Conservation (phyloP, 306 rosid genomes). For the Alnus rubra region DNA sequence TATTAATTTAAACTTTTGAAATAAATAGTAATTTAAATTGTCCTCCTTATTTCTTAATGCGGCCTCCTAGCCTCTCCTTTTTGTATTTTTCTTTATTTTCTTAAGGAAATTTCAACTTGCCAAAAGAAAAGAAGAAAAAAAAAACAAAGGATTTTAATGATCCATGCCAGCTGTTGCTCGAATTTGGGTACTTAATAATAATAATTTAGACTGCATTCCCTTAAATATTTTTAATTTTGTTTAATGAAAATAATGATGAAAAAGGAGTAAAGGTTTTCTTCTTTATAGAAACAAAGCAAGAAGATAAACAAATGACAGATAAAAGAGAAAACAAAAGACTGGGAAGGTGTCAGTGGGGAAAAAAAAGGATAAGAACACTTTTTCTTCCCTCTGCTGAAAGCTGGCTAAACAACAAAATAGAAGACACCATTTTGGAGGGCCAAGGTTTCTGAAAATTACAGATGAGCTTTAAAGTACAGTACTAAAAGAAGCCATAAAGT, state of each 20-base stretch:
- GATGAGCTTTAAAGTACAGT: neutral
- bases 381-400: neutral
- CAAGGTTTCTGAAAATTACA: neutral
- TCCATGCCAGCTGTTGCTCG: neutral
- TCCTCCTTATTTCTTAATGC: too few relatives aligned
- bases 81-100: too few relatives aligned
- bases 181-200: neutral
- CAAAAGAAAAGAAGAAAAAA: too few relatives aligned
- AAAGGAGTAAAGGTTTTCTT: constrained; percentile 3
- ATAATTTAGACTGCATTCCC: neutral
- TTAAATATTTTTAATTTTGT: neutral
- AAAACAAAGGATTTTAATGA: neutral
- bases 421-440: constrained; percentile 1
- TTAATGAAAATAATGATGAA: neutral
- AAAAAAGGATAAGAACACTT: constrained; percentile 6
- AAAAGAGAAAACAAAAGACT: neutral
- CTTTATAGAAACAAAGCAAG: neutral
- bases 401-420: constrained; percentile 7
- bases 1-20: too few relatives aligned
- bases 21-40: too few relatives aligned
- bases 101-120: too few relatives aligned
- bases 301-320: neutral
- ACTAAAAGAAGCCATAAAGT: neutral
- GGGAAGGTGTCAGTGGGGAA: neutral
- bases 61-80: too few relatives aligned